Evolutionary conservation across 1,284 basidiomycete genomes (phyloP).

Genomic region (Lignosus rhinocerotis): DNA sequence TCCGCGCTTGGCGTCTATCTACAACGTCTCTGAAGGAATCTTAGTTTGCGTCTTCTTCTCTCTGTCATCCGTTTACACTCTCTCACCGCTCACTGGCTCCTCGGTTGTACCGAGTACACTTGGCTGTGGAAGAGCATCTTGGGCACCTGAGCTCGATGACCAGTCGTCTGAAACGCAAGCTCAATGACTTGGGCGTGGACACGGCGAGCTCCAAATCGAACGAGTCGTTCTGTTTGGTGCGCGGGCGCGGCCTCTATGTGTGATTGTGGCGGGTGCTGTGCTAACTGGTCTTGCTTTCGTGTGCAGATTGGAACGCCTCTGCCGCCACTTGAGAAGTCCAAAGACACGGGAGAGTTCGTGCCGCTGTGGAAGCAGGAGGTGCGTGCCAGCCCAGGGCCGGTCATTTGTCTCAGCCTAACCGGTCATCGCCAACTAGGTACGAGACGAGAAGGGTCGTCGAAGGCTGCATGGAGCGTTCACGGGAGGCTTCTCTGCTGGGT

Average conservation of each 20-base stretch:
- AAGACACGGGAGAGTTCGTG: constrained; percentile 91
- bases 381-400: constrained; percentile 22
- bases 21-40: too few species aligned
- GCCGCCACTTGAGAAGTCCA: constrained; percentile 85
- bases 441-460: constrained; percentile 92
- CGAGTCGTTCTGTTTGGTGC: constrained; percentile 86
- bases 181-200: constrained; percentile 80
- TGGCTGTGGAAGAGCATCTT: too few species aligned
- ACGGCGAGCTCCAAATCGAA: constrained; percentile 67
- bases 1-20: too few species aligned
- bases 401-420: not conserved
- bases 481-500: constrained; percentile 96
- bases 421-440: constrained; percentile 52
- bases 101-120: too few species aligned
- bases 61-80: too few species aligned
- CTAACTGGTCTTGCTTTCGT: not conserved
- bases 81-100: too few species aligned
- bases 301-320: constrained; percentile 87
- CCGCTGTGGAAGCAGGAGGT: constrained; percentile 98
- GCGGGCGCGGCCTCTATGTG: constrained; percentile 23
- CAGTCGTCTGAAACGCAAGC: constrained; percentile 73
- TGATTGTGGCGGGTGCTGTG: too few species aligned
- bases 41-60: too few species aligned
- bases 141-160: constrained; percentile 34
- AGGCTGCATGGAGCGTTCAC: constrained; percentile 97